These are phyloP conservation scores for Thuidium tamariscinum DNA, from an alignment of 225 moss, liverwort and hornwort genomes.

Conservation along the genomic window DNA sequence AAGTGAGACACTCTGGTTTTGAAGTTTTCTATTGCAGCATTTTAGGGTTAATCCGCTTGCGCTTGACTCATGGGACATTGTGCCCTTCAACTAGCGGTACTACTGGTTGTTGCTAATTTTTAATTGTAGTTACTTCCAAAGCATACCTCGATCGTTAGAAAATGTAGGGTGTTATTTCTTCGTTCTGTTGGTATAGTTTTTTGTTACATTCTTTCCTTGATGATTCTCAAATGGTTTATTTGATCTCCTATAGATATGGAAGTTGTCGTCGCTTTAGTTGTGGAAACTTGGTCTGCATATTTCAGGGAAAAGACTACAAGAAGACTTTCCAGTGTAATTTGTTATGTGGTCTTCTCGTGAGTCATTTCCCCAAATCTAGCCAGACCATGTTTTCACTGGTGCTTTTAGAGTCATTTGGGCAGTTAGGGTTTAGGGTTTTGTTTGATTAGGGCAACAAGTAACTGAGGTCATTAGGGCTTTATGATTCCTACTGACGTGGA, in stretches of 20 bases:
- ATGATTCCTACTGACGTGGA: not conserved
- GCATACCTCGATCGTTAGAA: not conserved
- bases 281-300: not conserved
- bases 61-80: not conserved
- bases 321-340: not conserved
- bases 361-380: not conserved
- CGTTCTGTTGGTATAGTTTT: not conserved
- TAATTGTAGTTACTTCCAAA: not conserved
- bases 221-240: not conserved
- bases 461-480: not conserved
- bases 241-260: not conserved
- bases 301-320: not conserved
- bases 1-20: slow-evolving; percentile 15
- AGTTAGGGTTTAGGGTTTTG: not conserved
- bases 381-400: not conserved
- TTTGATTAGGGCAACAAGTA: not conserved
- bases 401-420: not conserved
- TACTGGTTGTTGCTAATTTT: not conserved
- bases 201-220: not conserved
- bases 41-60: not conserved
- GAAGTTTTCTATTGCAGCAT: not conserved
- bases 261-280: not conserved
- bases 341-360: not conserved
- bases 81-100: not conserved
- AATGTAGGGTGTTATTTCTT: not conserved